A percentile compares a stretch with the other conserved stretches of the same genome.
These are phyloP conservation scores for Debaryomycetaceae sp. DNA, from an alignment of 1,139 yeast species.

Conservation along the genomic window DNA sequence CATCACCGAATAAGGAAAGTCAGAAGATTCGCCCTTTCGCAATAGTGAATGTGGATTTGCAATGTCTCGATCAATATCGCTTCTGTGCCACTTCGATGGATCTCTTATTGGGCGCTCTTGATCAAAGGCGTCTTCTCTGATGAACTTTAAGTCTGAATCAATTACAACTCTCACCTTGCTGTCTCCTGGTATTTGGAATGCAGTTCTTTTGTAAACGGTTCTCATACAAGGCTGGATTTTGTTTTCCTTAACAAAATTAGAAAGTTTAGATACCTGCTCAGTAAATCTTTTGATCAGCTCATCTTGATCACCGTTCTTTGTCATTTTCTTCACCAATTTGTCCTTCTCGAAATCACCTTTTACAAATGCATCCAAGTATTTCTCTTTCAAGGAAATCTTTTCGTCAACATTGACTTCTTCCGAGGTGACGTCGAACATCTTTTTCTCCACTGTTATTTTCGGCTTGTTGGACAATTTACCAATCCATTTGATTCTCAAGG, in stretches of 20 bases:
- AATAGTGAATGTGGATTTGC: constrained; percentile 67
- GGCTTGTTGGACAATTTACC: constrained; percentile 77
- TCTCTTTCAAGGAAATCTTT: constrained; percentile 70
- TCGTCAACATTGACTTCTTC: constrained; percentile 55
- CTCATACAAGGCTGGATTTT: constrained; percentile 82
- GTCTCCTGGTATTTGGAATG: constrained; percentile 97
- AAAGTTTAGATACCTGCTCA: constrained; percentile 35
- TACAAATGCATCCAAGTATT: constrained; percentile 62
- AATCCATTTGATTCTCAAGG: constrained; percentile 86
- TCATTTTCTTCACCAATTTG: constrained; percentile 29
- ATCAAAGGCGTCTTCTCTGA: constrained; percentile 90
- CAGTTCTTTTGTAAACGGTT: constrained; percentile 85
- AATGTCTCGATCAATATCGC: constrained; percentile 78
- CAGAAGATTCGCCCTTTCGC: constrained; percentile 80
- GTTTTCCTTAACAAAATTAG: constrained; percentile 59
- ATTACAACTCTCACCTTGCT: constrained; percentile 84
- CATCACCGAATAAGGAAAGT: constrained; percentile 89
- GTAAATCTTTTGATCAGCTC: constrained; percentile 19
- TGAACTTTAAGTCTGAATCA: constrained; percentile 82
- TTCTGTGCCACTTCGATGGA: constrained; percentile 87
- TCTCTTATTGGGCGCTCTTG: constrained; percentile 82
- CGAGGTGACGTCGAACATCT: constrained; percentile 57
- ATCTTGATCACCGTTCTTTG: constrained; percentile 18
- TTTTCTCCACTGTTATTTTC: constrained; percentile 77
- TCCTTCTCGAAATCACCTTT: constrained; percentile 44